A percentile compares a stretch with the other conserved stretches of the same genome.
These are phyloP conservation scores for Chytriomyces sp. DNA, from an alignment of 192 early-diverging fungal genomes.

Conservation along the genomic window DNA sequence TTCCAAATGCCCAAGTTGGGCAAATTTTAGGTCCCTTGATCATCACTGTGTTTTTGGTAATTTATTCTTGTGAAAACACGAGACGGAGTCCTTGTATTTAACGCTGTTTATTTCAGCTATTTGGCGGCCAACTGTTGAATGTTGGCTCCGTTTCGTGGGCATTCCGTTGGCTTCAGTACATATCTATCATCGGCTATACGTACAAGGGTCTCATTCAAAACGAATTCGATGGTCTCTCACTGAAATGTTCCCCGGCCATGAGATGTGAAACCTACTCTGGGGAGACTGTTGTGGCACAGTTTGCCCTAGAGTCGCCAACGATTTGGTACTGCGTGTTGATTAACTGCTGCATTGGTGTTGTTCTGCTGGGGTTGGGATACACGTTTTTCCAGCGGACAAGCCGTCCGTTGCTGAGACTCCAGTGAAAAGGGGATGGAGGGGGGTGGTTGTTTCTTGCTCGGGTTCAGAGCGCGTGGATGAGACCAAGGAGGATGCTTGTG, in stretches of 20 bases:
- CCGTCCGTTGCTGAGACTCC: conserved; percentile 31
- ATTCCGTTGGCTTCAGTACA: conserved; percentile 45
- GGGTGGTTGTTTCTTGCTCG: no score
- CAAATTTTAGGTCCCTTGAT: conserved; percentile 53
- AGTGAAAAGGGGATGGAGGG: no score
- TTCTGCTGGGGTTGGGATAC: conserved; percentile 32
- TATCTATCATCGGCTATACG: conserved; percentile 52
- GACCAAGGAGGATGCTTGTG: no score
- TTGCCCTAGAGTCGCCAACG: conserved; percentile 11
- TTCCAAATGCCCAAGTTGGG: conserved; percentile 49
- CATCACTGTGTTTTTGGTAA: conserved; percentile 47
- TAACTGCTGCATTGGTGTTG: conserved; percentile 33
- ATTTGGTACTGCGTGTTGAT: conserved; percentile 37
- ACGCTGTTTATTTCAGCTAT: conserved; percentile 18
- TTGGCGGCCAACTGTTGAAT: conserved; percentile 52
- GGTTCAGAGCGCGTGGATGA: no score
- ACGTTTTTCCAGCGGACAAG: conserved; percentile 31
- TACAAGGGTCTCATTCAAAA: conserved; percentile 55
- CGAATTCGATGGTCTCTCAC: conserved; percentile 48
- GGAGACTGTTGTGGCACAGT: conserved; percentile 23
- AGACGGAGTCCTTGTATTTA: not conserved
- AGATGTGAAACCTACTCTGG: conserved; percentile 31
- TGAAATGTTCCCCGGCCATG: conserved; percentile 36
- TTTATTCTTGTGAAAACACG: not conserved
- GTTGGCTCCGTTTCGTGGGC: conserved; percentile 44